phyloP scores from a whole-genome alignment of 129 eudicot species.

The Sambucus nigra region DNA sequence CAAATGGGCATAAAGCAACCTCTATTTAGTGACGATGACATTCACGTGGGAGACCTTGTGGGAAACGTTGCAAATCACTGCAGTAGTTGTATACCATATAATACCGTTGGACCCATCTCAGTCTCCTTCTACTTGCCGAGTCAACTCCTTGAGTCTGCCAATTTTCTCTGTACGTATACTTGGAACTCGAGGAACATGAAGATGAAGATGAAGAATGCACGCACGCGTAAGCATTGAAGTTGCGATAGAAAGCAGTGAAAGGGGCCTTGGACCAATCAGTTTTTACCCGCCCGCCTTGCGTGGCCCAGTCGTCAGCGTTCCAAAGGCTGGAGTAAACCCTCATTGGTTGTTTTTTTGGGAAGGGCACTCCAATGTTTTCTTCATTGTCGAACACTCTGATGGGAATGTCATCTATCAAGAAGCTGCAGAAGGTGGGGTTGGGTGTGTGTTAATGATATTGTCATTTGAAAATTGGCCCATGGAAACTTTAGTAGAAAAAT shows the following conservation, averaged over 20 bases:
- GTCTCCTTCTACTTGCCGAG: conserved; percentile 50
- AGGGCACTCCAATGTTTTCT: conserved; percentile 57
- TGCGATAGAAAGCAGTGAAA: conserved; percentile 70
- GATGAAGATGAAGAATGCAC: neutral
- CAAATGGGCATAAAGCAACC: too few relatives aligned
- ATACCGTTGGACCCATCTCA: conserved; percentile 77
- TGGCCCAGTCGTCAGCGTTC: conserved; percentile 92
- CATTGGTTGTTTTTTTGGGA: conserved; percentile 70
- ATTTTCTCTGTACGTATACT: conserved; percentile 6
- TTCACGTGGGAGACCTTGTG: conserved; percentile 58
- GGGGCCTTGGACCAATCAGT: conserved; percentile 85
- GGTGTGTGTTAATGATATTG: too few relatives aligned
- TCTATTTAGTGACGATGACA: too few relatives aligned
- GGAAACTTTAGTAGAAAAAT: too few relatives aligned
- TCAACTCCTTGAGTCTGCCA: conserved; percentile 65
- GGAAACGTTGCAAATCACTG: conserved; percentile 44
- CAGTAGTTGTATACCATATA: conserved; percentile 76
- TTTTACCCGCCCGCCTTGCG: conserved; percentile 70
- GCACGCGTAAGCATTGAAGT: conserved; percentile 41
- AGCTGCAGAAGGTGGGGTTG: conserved; percentile 45
- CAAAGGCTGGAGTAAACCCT: conserved; percentile 74
- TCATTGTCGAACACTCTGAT: conserved; percentile 57
- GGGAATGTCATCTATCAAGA: conserved; percentile 71
- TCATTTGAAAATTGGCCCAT: too few relatives aligned
- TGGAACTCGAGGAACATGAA: conserved; percentile 6